A percentile compares a stretch with the other conserved stretches of the same genome.
phyloP scores from a whole-genome alignment of 108 stramenopile genomes.

The Cylindrotheca closterium region DNA sequence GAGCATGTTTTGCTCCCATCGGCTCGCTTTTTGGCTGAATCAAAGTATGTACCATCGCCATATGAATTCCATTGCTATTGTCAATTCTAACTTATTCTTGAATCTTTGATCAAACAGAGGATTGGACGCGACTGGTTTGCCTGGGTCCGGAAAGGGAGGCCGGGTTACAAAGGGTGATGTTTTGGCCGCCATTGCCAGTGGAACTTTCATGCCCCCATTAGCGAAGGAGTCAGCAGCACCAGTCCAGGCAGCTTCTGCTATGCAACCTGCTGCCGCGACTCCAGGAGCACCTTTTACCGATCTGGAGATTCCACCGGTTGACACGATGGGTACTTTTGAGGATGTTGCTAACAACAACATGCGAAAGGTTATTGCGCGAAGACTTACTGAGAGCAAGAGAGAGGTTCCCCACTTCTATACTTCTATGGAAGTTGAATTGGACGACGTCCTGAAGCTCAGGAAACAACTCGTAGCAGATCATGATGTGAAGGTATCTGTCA shows the following conservation, averaged over 20 bases:
- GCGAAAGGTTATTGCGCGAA: slow-evolving; percentile 60
- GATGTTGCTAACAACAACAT: slow-evolving; percentile 63
- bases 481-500: slow-evolving; percentile 77
- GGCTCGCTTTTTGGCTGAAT: slow-evolving; percentile 77
- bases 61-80: background rate
- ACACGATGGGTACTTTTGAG: slow-evolving; percentile 57
- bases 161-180: slow-evolving; percentile 92
- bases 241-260: slow-evolving; percentile 7
- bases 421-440: slow-evolving; percentile 87
- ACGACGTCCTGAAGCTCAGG: slow-evolving; percentile 78
- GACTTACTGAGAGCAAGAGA: slow-evolving; percentile 79
- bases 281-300: slow-evolving; percentile 38
- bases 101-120: slow-evolving; percentile 25
- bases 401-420: slow-evolving; percentile 98
- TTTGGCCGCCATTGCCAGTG: slow-evolving; percentile 61
- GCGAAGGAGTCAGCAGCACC: slow-evolving; percentile 13
- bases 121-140: slow-evolving; percentile 73
- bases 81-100: background rate
- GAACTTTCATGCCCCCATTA: slow-evolving; percentile 46
- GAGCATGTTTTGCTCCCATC: slow-evolving; percentile 73
- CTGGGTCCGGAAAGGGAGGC: slow-evolving; percentile 86
- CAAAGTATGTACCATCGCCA: slow-evolving; percentile 28
- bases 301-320: slow-evolving; percentile 27
- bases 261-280: slow-evolving; percentile 20
- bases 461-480: slow-evolving; percentile 62